Evolutionary conservation across 352 stramenopile genomes (phyloP).

Genomic region (Phytophthora fragariaefolia): DNA sequence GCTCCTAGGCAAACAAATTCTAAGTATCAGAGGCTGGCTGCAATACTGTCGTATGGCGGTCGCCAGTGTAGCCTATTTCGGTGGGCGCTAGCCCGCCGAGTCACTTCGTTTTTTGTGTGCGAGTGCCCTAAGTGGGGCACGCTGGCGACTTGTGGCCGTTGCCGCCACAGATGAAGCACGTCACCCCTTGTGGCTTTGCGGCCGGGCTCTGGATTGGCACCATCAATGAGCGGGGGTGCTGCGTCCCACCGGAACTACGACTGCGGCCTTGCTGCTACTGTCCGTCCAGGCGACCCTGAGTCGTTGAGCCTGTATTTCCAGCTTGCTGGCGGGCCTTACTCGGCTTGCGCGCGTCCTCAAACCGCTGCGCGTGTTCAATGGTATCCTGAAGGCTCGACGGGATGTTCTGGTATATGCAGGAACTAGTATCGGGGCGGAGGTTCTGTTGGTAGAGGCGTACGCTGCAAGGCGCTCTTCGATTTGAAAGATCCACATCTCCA

Average conservation of each 20-base stretch:
- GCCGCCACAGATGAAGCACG: slow-evolving; percentile 8
- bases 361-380: slow-evolving; percentile 5
- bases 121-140: background rate
- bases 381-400: slow-evolving; percentile 1
- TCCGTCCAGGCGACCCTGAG: background rate
- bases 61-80: slow-evolving; percentile 10
- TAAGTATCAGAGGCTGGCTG: slow-evolving; percentile 5
- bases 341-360: slow-evolving; percentile 5
- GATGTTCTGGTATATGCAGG: slow-evolving; percentile 3
- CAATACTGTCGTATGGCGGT: slow-evolving; percentile 18
- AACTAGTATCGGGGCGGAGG: background rate
- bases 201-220: background rate
- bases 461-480: slow-evolving; percentile 16
- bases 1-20: slow-evolving; percentile 8
- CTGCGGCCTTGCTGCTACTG: background rate
- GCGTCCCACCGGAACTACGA: background rate
- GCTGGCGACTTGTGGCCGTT: slow-evolving; percentile 7
- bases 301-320: background rate
- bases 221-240: background rate
- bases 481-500: slow-evolving; percentile 19
- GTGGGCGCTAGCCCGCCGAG: slow-evolving; percentile 13
- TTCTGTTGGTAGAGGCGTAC: slow-evolving; percentile 15
- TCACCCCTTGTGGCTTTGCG: background rate
- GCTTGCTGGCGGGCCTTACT: background rate
- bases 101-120: slow-evolving; percentile 12